Evolutionary conservation across 106 monocot genomes (phyloP).

Genomic region (Iris macrosiphon): DNA sequence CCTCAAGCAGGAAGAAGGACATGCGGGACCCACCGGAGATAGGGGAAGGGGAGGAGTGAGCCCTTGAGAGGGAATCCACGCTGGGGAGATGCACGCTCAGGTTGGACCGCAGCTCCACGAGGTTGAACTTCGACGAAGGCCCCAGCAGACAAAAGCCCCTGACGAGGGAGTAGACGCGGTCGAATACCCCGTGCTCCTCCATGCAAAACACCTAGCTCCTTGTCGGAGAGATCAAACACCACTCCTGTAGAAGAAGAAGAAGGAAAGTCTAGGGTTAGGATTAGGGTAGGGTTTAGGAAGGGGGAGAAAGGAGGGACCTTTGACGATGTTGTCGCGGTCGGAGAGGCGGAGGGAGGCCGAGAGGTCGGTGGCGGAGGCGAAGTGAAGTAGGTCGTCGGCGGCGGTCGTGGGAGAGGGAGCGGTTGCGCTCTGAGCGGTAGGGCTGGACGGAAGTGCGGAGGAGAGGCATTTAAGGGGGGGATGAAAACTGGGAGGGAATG

Average conservation of each 20-base stretch:
- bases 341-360: no score
- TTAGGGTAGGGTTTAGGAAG: no score
- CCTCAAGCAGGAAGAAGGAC: slow-evolving; percentile 68
- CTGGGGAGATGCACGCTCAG: slow-evolving; percentile 77
- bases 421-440: no score
- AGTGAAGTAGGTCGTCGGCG: no score
- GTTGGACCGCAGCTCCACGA: slow-evolving; percentile 86
- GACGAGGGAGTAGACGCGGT: slow-evolving; percentile 76
- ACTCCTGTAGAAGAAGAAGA: slow-evolving; percentile 41
- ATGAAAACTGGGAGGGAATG: no score
- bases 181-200: slow-evolving; percentile 85
- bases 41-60: not conserved
- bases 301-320: no score
- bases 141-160: slow-evolving; percentile 37
- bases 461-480: no score
- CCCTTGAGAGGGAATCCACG: slow-evolving; percentile 64
- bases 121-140: slow-evolving; percentile 46
- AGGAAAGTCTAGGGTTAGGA: not conserved
- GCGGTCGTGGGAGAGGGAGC: no score
- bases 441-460: no score
- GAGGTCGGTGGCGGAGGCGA: no score
- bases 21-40: slow-evolving; percentile 4
- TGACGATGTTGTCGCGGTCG: no score
- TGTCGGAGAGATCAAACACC: slow-evolving; percentile 84
- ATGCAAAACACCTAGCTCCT: slow-evolving; percentile 85